phyloP scores from a whole-genome alignment of 352 stramenopile genomes.

The Globisporangium paroecandrum region DNA sequence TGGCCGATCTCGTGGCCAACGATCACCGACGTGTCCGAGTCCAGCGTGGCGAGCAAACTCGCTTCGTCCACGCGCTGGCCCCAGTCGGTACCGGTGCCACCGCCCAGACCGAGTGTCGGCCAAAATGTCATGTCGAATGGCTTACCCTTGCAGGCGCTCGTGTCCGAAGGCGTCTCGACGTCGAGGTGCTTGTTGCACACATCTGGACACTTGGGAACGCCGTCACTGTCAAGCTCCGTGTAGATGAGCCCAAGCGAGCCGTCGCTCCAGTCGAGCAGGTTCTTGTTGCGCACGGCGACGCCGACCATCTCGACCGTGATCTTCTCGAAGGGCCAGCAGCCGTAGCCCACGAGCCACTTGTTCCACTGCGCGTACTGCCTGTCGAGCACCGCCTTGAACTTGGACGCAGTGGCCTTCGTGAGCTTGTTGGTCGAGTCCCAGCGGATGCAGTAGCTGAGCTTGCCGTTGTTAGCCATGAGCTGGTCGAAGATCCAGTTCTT shows the following conservation, averaged over 20 bases:
- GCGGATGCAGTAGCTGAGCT: conserved; percentile 44
- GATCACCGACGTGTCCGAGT: too few relatives aligned
- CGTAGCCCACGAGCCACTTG: conserved; percentile 30
- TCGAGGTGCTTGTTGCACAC: too few relatives aligned
- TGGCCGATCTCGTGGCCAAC: too few relatives aligned
- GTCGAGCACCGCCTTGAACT: conserved; percentile 41
- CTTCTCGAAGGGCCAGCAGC: conserved; percentile 35
- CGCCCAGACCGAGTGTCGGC: too few relatives aligned
- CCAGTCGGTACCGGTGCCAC: too few relatives aligned
- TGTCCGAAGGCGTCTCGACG: too few relatives aligned
- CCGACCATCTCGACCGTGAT: conserved; percentile 43
- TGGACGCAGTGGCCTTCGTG: conserved; percentile 16
- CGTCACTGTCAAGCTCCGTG: too few relatives aligned
- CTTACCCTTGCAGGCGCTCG: too few relatives aligned
- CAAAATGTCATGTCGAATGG: too few relatives aligned
- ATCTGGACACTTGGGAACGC: too few relatives aligned
- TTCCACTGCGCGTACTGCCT: conserved; percentile 37
- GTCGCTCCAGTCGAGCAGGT: conserved; percentile 39
- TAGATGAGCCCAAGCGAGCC: conserved; percentile 22
- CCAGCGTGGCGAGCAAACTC: too few relatives aligned
- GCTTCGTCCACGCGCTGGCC: too few relatives aligned
- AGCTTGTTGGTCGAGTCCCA: conserved; percentile 49
- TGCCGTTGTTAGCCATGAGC: conserved; percentile 36
- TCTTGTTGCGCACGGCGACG: conserved; percentile 31
- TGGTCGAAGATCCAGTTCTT: conserved; percentile 37